These are phyloP conservation scores for Arachnomyces sp. DNA, from an alignment of 2,329 filamentous ascomycete species.

Conservation along the genomic window DNA sequence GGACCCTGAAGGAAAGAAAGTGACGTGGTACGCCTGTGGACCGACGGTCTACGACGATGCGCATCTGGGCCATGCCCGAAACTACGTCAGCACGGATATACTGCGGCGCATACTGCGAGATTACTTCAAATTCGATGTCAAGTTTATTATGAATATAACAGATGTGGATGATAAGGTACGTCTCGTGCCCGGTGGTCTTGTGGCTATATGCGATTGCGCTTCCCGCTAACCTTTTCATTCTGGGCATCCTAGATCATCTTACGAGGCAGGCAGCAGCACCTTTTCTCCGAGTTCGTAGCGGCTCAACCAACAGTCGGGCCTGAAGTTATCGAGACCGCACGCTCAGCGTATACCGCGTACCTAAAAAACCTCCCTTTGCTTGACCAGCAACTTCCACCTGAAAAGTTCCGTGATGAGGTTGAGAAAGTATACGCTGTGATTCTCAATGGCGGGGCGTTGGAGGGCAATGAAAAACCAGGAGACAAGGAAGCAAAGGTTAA, in stretches of 20 bases:
- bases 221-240: slow-evolving; percentile 9
- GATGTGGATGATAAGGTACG: slow-evolving; percentile 67
- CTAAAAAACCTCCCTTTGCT: slow-evolving; percentile 57
- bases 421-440: slow-evolving; percentile 47
- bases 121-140: slow-evolving; percentile 74
- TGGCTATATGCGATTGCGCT: background rate
- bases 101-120: slow-evolving; percentile 72
- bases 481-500: slow-evolving; percentile 81
- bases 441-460: slow-evolving; percentile 47
- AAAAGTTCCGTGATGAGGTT: slow-evolving; percentile 40
- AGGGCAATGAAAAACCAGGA: slow-evolving; percentile 48
- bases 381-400: slow-evolving; percentile 35
- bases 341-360: slow-evolving; percentile 48
- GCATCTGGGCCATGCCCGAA: slow-evolving; percentile 74
- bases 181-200: background rate
- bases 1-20: slow-evolving; percentile 56
- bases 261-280: slow-evolving; percentile 64
- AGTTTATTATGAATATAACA: slow-evolving; percentile 90
- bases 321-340: slow-evolving; percentile 42
- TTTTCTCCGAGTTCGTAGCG: slow-evolving; percentile 61
- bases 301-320: slow-evolving; percentile 37
- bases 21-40: slow-evolving; percentile 84
- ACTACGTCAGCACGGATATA: slow-evolving; percentile 87
- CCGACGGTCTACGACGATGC: slow-evolving; percentile 77
- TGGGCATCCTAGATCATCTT: slow-evolving; percentile 47